Evolutionary conservation across 2,329 filamentous ascomycete genomes (phyloP).

Genomic region (Triangularia setosa): DNA sequence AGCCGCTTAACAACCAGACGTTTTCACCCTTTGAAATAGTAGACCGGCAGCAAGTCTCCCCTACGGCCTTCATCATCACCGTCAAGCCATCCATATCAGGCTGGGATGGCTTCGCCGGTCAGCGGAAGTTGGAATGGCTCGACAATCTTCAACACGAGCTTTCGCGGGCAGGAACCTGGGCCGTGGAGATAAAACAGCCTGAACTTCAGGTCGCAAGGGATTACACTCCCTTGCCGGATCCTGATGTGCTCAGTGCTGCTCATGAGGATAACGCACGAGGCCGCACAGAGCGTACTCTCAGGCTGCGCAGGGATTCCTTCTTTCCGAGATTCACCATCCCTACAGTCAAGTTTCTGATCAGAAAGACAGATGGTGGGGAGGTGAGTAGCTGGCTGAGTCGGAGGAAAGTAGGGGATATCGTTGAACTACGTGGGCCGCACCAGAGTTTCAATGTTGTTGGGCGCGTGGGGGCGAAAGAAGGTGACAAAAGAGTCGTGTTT

Average conservation of each 20-base stretch:
- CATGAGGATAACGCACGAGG: not conserved
- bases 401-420: slow-evolving; percentile 55
- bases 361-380: slow-evolving; percentile 75
- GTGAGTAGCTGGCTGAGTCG: slow-evolving; percentile 76
- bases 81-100: slow-evolving; percentile 40
- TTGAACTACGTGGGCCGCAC: slow-evolving; percentile 78
- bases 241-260: not conserved
- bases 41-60: slow-evolving; percentile 58
- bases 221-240: slow-evolving; percentile 78
- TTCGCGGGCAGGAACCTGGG: slow-evolving; percentile 69
- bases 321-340: not conserved
- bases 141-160: slow-evolving; percentile 38
- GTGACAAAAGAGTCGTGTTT: slow-evolving; percentile 58
- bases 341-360: slow-evolving; percentile 43
- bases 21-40: slow-evolving; percentile 66
- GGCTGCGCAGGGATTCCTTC: not conserved
- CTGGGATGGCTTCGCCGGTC: not conserved
- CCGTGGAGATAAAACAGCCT: slow-evolving; percentile 90
- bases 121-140: slow-evolving; percentile 21
- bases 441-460: slow-evolving; percentile 55
- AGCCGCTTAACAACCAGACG: slow-evolving; percentile 50
- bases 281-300: not conserved
- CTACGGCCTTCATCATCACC: slow-evolving; percentile 66
- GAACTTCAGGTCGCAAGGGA: slow-evolving; percentile 86
- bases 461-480: slow-evolving; percentile 31